Percentiles rank a stretch among this genome's conserved stretches.
Evolutionary conservation across 768 basidiomycete genomes (phyloP).

Genomic region (Lentinula detonsa): DNA sequence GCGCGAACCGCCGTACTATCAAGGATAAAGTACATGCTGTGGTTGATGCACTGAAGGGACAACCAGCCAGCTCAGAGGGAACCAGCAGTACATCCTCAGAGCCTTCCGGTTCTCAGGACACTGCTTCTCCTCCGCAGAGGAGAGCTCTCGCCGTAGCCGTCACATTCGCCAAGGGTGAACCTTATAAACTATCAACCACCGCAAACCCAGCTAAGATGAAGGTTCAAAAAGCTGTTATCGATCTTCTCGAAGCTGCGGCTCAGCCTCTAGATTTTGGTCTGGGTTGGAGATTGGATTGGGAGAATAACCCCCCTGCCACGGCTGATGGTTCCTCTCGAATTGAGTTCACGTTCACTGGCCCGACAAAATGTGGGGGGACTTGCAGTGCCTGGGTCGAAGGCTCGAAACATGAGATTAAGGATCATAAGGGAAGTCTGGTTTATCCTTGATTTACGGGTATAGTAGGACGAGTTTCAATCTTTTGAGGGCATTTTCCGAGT

Average conservation of each 20-base stretch:
- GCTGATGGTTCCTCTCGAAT: neutral
- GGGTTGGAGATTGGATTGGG: neutral
- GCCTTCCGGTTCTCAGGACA: neutral
- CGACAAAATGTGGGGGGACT: neutral
- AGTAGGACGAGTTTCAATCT: neutral
- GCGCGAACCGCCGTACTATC: neutral
- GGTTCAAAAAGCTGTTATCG: neutral
- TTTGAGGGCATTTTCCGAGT: no score
- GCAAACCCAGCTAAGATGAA: neutral
- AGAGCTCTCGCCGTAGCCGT: neutral
- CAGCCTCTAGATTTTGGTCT: neutral
- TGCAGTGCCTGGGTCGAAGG: neutral
- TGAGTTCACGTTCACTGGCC: neutral
- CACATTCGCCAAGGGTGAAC: neutral
- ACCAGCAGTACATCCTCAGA: neutral
- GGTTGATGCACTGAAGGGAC: neutral
- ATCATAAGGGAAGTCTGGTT: neutral
- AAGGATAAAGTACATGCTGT: neutral
- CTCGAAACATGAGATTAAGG: neutral
- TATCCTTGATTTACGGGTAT: neutral
- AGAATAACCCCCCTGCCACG: neutral
- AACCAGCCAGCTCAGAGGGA: neutral
- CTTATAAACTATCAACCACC: neutral
- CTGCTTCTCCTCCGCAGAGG: neutral
- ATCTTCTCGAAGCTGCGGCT: neutral